Evolutionary conservation across 2,329 filamentous ascomycete genomes (phyloP).

Genomic region (Tolypocladium nubicola): DNA sequence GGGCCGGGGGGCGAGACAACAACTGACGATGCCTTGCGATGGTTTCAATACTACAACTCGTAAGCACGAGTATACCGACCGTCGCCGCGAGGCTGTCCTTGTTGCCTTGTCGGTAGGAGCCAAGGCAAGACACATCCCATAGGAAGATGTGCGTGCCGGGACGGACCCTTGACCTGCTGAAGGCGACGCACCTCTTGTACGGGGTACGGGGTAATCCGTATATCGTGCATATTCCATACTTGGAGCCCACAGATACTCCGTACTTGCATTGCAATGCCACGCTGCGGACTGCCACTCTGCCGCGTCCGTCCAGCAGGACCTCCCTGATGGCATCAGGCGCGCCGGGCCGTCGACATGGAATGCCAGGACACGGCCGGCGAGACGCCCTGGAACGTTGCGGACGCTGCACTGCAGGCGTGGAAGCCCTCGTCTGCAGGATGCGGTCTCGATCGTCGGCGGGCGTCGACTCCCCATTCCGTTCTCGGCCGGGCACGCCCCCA

Average conservation of each 20-base stretch:
- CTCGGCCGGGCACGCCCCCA: not conserved
- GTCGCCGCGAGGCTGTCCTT: not conserved
- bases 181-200: slow-evolving; percentile 1
- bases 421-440: not conserved
- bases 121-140: not conserved
- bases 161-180: slow-evolving; percentile 11
- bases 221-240: not conserved
- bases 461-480: not conserved
- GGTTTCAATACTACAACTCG: not conserved
- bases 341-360: not conserved
- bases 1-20: not conserved
- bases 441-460: not conserved
- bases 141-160: not conserved
- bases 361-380: not conserved
- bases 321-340: not conserved
- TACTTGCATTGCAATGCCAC: not conserved
- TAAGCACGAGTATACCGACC: too few species aligned
- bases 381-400: not conserved
- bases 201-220: not conserved
- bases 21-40: not conserved
- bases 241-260: not conserved
- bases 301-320: not conserved
- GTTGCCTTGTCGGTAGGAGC: not conserved
- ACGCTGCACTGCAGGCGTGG: not conserved
- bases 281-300: not conserved